Evolutionary conservation across 1,284 basidiomycete genomes (phyloP).

Genomic region (Schizophyllum commune): DNA sequence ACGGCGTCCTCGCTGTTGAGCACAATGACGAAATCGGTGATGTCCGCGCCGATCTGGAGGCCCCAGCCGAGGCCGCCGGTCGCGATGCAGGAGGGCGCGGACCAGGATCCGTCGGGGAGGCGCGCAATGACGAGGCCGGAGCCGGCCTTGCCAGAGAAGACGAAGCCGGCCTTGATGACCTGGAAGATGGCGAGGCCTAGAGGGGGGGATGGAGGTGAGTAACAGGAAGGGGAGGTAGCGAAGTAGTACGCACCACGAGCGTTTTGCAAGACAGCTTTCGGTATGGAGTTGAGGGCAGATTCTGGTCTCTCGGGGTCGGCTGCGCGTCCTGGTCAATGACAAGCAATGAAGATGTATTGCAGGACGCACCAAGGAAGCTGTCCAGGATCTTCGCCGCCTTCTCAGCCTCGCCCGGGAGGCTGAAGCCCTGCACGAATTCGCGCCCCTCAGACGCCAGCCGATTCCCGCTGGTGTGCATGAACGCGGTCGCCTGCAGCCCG

Average conservation of each 20-base stretch:
- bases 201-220: constrained; percentile 1
- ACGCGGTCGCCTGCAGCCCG: constrained; percentile 68
- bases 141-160: constrained; percentile 94
- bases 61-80: constrained; percentile 96
- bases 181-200: constrained; percentile 92
- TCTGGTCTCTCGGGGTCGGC: constrained; percentile 86
- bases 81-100: constrained; percentile 95
- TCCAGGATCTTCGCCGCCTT: constrained; percentile 89
- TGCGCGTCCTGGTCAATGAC: constrained; percentile 23
- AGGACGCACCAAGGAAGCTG: constrained; percentile 74
- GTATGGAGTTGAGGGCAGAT: constrained; percentile 91
- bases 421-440: constrained; percentile 78
- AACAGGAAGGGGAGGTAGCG: background rate
- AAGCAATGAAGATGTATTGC: background rate
- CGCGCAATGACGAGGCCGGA: constrained; percentile 93
- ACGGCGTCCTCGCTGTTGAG: constrained; percentile 97
- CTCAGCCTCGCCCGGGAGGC: constrained; percentile 80
- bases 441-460: constrained; percentile 66
- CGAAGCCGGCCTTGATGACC: constrained; percentile 90
- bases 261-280: constrained; percentile 86
- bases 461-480: constrained; percentile 56
- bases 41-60: constrained; percentile 89
- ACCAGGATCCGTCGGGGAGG: constrained; percentile 95
- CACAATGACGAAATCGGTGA: constrained; percentile 86
- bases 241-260: constrained; percentile 62